Evolutionary conservation across 257 asterid genomes (phyloP), one percentile per base, ranked within the genome.

Genomic region (Solanum phureja): DNA sequence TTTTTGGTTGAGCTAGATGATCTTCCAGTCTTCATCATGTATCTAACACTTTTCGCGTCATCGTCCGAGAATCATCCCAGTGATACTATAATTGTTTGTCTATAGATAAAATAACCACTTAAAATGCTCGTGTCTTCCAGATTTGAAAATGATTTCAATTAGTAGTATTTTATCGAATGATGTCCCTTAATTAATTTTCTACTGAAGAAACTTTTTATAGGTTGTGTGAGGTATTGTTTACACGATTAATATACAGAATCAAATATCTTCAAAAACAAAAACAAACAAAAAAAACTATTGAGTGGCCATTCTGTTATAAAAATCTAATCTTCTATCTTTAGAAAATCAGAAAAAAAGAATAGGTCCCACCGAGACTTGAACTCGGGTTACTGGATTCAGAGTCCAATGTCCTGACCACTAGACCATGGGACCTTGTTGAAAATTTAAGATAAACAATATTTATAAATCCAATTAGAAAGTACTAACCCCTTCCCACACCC

Each of bases 351-450:
- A n/a, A n/a, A 62, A 62, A 62, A 56, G 4, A 18, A 56, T 18
- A 56, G 64, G 71, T 87, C 83, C 89, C 49, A 87, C 89, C 87
- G 87, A 81, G 89, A 66, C 35, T 88, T 91, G 92, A 90, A 90
- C 91, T 91, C 93, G 89, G 92, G 93, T 77, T 91, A 91, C 90
- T 91, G 91, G 93, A 89, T 91, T 91, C 93, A 91, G 93, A 91
- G 91, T 91, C 93, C 93, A 91, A 85, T 89, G 93, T 89, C 91
- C 93, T 91, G 29, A 91, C 91, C 91, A 86, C 91, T 88, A 91
- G 92, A 91, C 92, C 91, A 91, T 91, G 87, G 88, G 87, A 88
- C 91, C 91, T 4, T 12, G 16, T 7, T 81, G 64, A 0, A n/a
- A 5, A 8, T 3, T 3, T 27, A 2, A 1, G 18, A 66, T 24